Base-by-base conservation (phyloP, 805 yeast genomes). In the Zygotorulaspora sp. region DNA sequence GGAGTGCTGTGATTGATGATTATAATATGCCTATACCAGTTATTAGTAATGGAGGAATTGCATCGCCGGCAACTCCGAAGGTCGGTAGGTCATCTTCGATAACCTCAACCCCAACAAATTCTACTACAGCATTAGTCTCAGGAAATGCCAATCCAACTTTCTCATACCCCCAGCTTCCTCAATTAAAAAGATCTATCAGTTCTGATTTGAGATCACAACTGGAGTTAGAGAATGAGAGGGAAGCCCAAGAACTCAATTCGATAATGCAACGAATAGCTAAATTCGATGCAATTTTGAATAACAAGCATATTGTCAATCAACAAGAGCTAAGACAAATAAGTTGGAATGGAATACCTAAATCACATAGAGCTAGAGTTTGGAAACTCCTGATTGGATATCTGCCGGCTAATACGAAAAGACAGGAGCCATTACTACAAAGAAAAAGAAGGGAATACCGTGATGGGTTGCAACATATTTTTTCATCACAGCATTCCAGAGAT, bases 291-390 rank as follows among this genome's bases (percentile, higher is more conserved):
- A 69, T 86, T 3, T 61, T 90, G 22, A 68, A 67, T 25, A 63
- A 67, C 5, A 63, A 62, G 17, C 70, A 70, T 37, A 65, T 67
- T n/a, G 77, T 89, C 24, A 84, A 86, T 47, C 59, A 85, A 41
- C 71, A 70, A 33, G 88, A 80, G 35, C 68, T 92, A 37, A 73
- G 86, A 45, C 78, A 83, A 55, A 71, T 88, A 35, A 75, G 96
- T 12, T 92, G 98, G 97, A 83, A 89, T 52, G 98, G 99, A 2
- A 76, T 92, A 5, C 97, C 98, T 0, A 65, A 73, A 9, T 80
- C 79, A 40, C 69, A 88, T 40, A 70, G 97, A 41, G 84, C 97
- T 0, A 63, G 81, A 27, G 77, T 84, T 9, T 92, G 98, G 98
- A 95, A 87, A 63, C 65, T 89, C 12, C 61, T 92, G 33, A 70